Evolutionary conservation across 108 stramenopile species (phyloP).

Genomic region (Cyclotella cryptica): DNA sequence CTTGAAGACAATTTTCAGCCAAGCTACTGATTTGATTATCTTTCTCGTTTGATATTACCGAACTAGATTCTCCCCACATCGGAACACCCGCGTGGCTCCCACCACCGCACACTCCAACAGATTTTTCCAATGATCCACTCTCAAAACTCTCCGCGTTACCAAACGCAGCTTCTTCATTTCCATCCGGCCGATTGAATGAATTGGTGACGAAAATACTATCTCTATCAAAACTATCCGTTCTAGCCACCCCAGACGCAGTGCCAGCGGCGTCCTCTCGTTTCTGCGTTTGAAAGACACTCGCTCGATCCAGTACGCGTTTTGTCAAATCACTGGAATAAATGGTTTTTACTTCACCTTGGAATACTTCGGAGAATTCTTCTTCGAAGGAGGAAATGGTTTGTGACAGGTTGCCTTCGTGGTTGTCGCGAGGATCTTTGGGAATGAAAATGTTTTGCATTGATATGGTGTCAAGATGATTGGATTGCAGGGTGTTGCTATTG

Average conservation of each 20-base stretch:
- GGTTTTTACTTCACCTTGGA: conserved; percentile 13
- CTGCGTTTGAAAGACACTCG: neutral
- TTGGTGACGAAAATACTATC: neutral
- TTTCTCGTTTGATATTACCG: no score
- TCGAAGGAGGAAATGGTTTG: neutral
- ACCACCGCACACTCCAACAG: neutral
- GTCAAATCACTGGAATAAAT: conserved; percentile 7
- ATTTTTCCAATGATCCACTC: neutral
- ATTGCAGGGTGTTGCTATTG: no score
- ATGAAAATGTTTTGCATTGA: no score
- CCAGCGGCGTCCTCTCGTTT: neutral
- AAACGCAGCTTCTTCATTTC: neutral
- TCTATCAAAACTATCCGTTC: neutral
- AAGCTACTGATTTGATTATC: no score
- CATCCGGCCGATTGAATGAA: neutral
- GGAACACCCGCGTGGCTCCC: neutral
- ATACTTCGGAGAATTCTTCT: conserved; percentile 39
- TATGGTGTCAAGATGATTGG: no score
- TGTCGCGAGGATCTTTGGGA: neutral
- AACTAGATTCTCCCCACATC: neutral
- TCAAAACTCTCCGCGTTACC: neutral
- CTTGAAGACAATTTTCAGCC: neutral
- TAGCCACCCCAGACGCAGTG: neutral
- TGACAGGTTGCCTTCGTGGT: neutral
- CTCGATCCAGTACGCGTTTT: conserved; percentile 6